A percentile compares a stretch with the other conserved stretches of the same genome.
phyloP scores from a whole-genome alignment of 1,139 yeast species.

The Torulaspora pretoriensis region DNA sequence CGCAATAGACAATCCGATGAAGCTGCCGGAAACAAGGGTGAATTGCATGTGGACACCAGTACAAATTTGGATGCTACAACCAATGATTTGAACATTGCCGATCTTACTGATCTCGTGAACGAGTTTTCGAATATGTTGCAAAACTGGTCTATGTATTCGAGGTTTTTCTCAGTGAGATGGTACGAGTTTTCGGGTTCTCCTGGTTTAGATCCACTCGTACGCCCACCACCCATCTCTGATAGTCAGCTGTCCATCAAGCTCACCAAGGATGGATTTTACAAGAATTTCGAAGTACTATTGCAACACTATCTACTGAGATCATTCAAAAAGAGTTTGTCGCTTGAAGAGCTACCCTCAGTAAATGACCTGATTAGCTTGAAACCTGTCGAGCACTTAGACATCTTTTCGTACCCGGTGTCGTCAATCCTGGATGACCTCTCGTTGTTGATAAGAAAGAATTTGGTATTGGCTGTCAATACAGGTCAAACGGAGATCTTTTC shows the following conservation, averaged over 20 bases:
- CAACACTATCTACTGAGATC: conserved; percentile 71
- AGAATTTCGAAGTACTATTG: conserved; percentile 57
- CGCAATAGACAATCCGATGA: conserved; percentile 8
- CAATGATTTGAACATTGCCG: conserved; percentile 42
- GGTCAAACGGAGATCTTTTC: conserved; percentile 30
- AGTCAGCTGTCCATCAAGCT: conserved; percentile 63
- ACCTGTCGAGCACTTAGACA: conserved; percentile 43
- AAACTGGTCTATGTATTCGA: conserved; percentile 81
- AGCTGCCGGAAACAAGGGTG: not conserved
- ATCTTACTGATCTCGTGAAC: conserved; percentile 53
- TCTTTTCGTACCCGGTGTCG: conserved; percentile 53
- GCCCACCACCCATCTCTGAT: conserved; percentile 54
- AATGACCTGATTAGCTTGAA: conserved; percentile 28
- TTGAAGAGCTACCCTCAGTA: conserved; percentile 67
- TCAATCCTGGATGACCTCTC: conserved; percentile 86
- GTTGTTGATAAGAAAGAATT: conserved; percentile 52
- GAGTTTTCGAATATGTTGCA: conserved; percentile 76
- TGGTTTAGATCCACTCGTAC: conserved; percentile 29
- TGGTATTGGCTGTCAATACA: conserved; percentile 32
- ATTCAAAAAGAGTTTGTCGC: conserved; percentile 71
- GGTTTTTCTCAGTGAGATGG: conserved; percentile 69
- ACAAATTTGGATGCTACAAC: conserved; percentile 3
- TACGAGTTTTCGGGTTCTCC: conserved; percentile 39
- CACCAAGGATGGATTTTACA: conserved; percentile 48
- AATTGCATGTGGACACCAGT: conserved; percentile 1